Evolutionary conservation across 805 yeast species (phyloP), one percentile per base, ranked within the genome.

Genomic region (Candida railenensis): DNA sequence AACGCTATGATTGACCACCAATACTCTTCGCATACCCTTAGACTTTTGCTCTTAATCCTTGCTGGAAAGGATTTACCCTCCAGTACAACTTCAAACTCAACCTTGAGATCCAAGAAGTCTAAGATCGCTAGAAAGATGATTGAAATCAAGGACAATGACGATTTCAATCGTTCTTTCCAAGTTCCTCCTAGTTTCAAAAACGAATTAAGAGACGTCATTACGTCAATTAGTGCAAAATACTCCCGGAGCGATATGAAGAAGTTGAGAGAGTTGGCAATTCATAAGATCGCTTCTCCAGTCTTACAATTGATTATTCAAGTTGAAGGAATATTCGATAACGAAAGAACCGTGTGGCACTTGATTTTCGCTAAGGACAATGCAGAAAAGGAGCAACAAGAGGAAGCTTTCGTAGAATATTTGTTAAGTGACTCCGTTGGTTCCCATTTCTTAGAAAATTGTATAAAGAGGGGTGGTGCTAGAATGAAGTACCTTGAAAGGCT

Each of bases 111-210:
- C 22, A 89, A 89, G 60, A 86, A 77, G 66, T 87, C 89, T 43
- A 90, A 81, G 65, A 86, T 83, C 65, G 97, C 97, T 4, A 82
- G 98, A 63, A 90, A 90, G 62, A 88, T 89, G 96, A 88, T 89
- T 57, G 94, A 87, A 55, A 84, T 89, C 39, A 83, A 83, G 56
- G 96, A 88, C 62, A 84, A 77, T 50, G 85, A 83, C 14, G 90
- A 85, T 53, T 85, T 83, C 57, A 76, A 81, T 57, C 73, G 78
- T 48, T 69, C 83, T 0, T 87, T 80, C 61, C 87, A 82, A 65
- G 81, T 81, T 1, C 96, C 96, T 7, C 60, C 71, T 7, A 72
- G 87, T 0, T 88, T 88, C 62, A 85, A 82, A 53, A 72, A 71
- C 7, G 81, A 83, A 51, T 66, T 89, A 44, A 73, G 71, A 42